phyloP scores from a whole-genome alignment of 2,329 filamentous ascomycete species.

The Colletotrichum graminicola region DNA sequence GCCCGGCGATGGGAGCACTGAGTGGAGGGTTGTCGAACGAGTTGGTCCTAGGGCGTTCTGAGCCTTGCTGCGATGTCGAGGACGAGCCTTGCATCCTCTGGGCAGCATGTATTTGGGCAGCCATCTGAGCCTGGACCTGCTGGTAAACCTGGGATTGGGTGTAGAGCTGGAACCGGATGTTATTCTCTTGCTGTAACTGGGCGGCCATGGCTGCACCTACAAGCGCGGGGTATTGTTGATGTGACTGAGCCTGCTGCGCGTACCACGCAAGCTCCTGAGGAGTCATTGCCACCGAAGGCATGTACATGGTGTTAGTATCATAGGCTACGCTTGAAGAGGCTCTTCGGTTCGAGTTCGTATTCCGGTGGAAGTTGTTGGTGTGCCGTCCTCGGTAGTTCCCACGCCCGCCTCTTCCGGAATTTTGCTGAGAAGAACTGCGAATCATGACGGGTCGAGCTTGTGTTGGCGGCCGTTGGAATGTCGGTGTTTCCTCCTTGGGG shows the following conservation, averaged over 20 bases:
- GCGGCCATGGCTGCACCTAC: constrained; percentile 41
- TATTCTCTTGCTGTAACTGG: constrained; percentile 44
- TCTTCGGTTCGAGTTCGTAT: constrained; percentile 61
- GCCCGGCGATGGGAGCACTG: constrained; percentile 65
- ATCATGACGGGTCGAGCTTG: constrained; percentile 68
- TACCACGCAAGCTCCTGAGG: constrained; percentile 65
- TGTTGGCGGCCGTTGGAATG: constrained; percentile 68
- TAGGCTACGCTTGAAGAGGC: constrained; percentile 67
- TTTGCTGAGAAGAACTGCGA: constrained; percentile 72
- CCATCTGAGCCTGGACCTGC: constrained; percentile 42
- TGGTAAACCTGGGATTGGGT: constrained; percentile 43
- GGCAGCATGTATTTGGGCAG: constrained; percentile 41
- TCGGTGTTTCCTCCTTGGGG: constrained; percentile 80
- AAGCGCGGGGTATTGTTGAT: constrained; percentile 51
- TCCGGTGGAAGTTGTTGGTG: constrained; percentile 57
- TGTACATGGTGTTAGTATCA: constrained; percentile 61
- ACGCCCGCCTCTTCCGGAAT: constrained; percentile 62
- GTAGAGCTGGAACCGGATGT: constrained; percentile 40
- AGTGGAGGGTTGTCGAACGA: constrained; percentile 73
- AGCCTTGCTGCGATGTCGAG: constrained; percentile 45
- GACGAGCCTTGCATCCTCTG: constrained; percentile 40
- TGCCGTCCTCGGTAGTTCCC: constrained; percentile 64
- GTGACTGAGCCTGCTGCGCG: constrained; percentile 54
- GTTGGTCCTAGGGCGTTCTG: constrained; percentile 70
- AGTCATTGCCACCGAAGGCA: constrained; percentile 56